Evolutionary conservation across 176 grass and related monocot genomes (phyloP).

Genomic region (Panicum miliaceum): DNA sequence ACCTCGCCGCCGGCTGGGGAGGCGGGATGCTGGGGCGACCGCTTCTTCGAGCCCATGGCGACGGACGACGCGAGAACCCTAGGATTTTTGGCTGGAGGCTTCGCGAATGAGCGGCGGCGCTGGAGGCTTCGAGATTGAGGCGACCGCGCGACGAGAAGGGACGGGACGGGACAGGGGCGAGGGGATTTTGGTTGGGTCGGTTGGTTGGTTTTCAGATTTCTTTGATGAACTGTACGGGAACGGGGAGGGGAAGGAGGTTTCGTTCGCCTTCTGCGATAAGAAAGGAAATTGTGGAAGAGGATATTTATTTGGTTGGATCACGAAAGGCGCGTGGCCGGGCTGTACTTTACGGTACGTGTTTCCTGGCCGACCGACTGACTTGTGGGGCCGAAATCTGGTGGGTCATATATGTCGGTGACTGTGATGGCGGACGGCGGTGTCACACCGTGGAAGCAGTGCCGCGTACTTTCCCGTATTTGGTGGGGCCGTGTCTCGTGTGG

Average conservation of each 20-base stretch:
- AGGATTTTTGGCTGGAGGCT: not conserved
- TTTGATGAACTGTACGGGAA: not conserved
- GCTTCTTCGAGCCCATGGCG: constrained; percentile 51
- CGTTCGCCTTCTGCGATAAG: constrained; percentile 7
- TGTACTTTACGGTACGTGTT: not conserved
- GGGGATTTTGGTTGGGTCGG: constrained; percentile 35
- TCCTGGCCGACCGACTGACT: not conserved
- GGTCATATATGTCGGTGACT: not conserved
- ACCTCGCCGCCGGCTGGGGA: not conserved
- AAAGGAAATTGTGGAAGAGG: constrained; percentile 9
- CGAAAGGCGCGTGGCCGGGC: constrained; percentile 32
- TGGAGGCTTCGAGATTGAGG: constrained; percentile 15
- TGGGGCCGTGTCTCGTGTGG: not conserved
- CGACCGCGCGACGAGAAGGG: not conserved
- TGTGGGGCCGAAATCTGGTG: not conserved
- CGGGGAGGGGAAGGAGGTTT: not conserved
- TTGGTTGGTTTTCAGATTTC: not conserved
- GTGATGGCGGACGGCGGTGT: not conserved
- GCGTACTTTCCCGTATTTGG: not conserved
- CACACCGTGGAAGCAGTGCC: too few relatives aligned
- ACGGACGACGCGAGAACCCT: constrained; percentile 19
- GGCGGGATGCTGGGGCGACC: constrained; percentile 39
- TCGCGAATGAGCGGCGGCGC: constrained; percentile 29
- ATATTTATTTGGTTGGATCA: constrained; percentile 30
- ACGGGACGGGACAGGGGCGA: not conserved